Evolutionary conservation across 2,329 filamentous ascomycete genomes (phyloP).

Genomic region (Penicillium psychrosexuale): DNA sequence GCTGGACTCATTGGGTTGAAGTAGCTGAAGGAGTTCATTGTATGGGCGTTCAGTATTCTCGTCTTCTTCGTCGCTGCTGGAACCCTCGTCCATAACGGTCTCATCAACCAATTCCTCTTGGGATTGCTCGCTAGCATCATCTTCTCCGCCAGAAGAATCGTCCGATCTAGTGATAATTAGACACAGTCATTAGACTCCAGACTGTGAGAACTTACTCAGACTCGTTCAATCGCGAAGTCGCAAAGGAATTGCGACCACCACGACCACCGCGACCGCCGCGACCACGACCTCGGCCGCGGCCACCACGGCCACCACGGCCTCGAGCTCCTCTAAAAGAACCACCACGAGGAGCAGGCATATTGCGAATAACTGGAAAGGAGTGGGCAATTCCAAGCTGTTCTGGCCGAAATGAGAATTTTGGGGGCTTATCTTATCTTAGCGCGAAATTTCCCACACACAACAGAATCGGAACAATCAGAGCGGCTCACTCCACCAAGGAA

Average conservation of each 20-base stretch:
- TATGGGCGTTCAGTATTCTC: conserved; percentile 48
- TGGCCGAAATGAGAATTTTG: conserved; percentile 11
- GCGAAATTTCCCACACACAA: conserved; percentile 48
- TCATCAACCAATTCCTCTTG: conserved; percentile 47
- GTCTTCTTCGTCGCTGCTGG: conserved; percentile 46
- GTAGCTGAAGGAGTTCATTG: conserved; percentile 55
- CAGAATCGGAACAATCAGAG: conserved; percentile 27
- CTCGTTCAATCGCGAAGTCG: conserved; percentile 40
- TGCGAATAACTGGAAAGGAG: background rate
- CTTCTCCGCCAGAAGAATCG: conserved; percentile 25
- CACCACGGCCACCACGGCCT: conserved; percentile 62
- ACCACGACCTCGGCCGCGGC: conserved; percentile 63
- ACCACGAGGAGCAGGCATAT: conserved; percentile 34
- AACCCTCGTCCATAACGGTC: conserved; percentile 30
- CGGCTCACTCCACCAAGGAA: conserved; percentile 34
- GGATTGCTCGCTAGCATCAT: conserved; percentile 40
- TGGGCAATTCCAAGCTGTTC: background rate
- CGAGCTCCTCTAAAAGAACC: conserved; percentile 21
- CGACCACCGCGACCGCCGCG: conserved; percentile 1
- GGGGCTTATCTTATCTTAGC: conserved; percentile 43
- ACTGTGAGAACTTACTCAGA: conserved; percentile 32
- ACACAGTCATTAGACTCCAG: background rate
- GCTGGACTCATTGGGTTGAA: conserved; percentile 45
- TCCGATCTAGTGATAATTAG: conserved; percentile 28
- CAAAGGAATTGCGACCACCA: conserved; percentile 24